These are phyloP conservation scores for Solanum virginianum DNA, from an alignment of 257 asterid genomes.

Conservation along the genomic window DNA sequence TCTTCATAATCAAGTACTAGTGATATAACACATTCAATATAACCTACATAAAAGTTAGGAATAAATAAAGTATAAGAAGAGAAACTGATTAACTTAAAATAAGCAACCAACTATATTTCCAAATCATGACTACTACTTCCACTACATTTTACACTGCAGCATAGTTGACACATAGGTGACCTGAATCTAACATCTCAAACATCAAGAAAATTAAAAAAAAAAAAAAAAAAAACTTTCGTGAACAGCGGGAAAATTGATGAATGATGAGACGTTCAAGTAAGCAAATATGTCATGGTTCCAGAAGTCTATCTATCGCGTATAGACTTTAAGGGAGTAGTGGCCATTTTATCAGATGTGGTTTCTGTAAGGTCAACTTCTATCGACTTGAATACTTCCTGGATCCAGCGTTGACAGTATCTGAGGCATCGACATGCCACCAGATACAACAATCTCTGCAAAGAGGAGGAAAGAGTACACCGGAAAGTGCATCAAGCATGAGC, in stretches of 20 bases:
- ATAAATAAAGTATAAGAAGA: neutral
- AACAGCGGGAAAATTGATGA: neutral
- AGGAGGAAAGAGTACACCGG: neutral
- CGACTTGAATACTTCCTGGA: slow-evolving; percentile 9
- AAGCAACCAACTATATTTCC: slow-evolving; percentile 10
- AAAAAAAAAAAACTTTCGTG: neutral
- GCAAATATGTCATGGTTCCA: too few relatives aligned
- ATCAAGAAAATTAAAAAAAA: neutral
- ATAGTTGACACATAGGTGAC: neutral
- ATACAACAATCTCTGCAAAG: slow-evolving; percentile 34
- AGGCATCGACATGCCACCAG: slow-evolving; percentile 53
- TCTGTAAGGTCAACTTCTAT: slow-evolving; percentile 23
- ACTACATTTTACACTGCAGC: slow-evolving; percentile 6
- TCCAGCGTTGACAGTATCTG: slow-evolving; percentile 30
- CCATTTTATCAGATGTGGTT: neutral
- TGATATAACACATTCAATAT: neutral
- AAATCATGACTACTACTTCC: neutral
- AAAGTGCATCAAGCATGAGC: neutral
- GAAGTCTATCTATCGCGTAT: too few relatives aligned
- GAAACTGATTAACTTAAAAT: neutral
- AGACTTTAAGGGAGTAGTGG: too few relatives aligned
- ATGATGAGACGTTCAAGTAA: neutral
- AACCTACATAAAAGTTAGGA: neutral
- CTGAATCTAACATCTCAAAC: slow-evolving; percentile 1
- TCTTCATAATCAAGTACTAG: too few relatives aligned